Percentiles rank a stretch among this genome's conserved stretches.
Conservation (phyloP, 2,329 filamentous ascomycete genomes). For the Beauveria sp. region DNA sequence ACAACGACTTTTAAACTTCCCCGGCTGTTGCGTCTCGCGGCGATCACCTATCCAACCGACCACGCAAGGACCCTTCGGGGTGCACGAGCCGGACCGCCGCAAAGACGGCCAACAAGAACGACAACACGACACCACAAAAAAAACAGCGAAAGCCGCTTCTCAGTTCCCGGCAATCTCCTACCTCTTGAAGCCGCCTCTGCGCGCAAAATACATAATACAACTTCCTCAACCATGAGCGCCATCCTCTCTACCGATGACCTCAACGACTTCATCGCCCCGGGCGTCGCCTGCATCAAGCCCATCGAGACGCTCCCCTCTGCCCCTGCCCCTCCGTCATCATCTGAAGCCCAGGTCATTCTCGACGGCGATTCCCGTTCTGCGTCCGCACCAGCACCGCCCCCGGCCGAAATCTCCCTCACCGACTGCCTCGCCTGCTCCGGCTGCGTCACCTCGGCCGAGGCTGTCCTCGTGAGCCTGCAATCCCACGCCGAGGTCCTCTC, state of each 20-base stretch:
- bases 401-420: constrained; percentile 89
- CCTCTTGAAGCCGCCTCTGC: neutral
- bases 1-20: neutral
- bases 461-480: constrained; percentile 90
- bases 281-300: constrained; percentile 96
- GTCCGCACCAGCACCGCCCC: constrained; percentile 44
- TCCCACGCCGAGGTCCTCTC: constrained; percentile 86
- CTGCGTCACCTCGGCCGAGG: constrained; percentile 94
- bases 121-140: too few relatives aligned
- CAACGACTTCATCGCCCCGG: constrained; percentile 97
- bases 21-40: too few relatives aligned
- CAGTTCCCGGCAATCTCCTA: too few relatives aligned
- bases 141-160: too few relatives aligned
- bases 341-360: constrained; percentile 80
- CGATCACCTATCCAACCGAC: neutral
- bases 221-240: constrained; percentile 67
- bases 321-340: constrained; percentile 25
- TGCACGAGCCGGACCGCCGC: neutral
- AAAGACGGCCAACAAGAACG: neutral
- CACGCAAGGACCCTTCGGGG: neutral
- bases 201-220: neutral
- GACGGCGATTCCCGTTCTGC: constrained; percentile 64
- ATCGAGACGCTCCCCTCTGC: constrained; percentile 75
- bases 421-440: constrained; percentile 97
- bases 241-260: constrained; percentile 95